Evolutionary conservation across 2,329 filamentous ascomycete genomes (phyloP).

Genomic region (Colletotrichum cuscutae): DNA sequence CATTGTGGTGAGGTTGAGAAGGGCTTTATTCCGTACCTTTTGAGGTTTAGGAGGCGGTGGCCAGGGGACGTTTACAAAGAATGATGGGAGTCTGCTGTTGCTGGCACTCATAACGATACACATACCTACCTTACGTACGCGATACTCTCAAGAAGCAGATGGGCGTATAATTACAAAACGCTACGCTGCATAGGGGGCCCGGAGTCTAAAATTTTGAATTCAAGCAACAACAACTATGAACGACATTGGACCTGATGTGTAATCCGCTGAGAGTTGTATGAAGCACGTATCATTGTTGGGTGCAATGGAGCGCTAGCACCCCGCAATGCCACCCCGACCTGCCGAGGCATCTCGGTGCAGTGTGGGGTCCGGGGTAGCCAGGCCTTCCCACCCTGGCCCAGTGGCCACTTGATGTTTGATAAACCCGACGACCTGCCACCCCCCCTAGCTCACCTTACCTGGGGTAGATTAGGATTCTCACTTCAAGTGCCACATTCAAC

Average conservation of each 20-base stretch:
- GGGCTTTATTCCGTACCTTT: background rate
- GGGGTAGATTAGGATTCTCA: no score
- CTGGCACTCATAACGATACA: background rate
- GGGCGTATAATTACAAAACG: background rate
- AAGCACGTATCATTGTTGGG: background rate
- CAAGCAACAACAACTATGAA: background rate
- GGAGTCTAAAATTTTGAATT: background rate
- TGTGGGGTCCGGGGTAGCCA: slow-evolving; percentile 34
- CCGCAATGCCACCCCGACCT: slow-evolving; percentile 28
- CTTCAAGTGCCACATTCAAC: background rate
- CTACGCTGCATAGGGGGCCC: background rate
- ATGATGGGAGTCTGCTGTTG: background rate
- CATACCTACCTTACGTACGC: slow-evolving; percentile 18
- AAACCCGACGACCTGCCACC: background rate
- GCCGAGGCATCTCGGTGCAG: slow-evolving; percentile 34
- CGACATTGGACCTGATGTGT: background rate
- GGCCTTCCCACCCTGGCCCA: background rate
- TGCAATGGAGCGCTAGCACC: slow-evolving; percentile 11
- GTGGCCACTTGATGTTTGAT: background rate
- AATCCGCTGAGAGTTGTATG: no score
- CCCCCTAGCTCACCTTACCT: background rate
- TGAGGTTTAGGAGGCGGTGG: no score
- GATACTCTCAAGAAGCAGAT: background rate
- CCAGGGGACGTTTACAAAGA: background rate
- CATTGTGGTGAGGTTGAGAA: background rate